These are phyloP conservation scores for Terfezia boudieri DNA, from an alignment of 495 filamentous ascomycete species.

Conservation along the genomic window DNA sequence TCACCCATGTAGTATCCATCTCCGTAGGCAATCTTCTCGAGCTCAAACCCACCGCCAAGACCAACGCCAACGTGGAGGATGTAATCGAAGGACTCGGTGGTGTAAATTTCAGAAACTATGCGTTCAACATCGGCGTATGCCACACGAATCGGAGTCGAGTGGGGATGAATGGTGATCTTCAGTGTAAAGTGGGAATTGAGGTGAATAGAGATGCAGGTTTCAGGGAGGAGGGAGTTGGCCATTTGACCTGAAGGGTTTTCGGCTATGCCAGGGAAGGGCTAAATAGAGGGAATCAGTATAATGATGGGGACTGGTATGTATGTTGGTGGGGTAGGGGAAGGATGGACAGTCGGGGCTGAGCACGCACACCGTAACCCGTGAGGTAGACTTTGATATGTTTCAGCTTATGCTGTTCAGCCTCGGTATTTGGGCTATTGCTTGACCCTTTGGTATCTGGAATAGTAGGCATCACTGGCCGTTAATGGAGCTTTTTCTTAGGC, in stretches of 20 bases:
- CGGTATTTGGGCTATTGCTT: no score
- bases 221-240: slow-evolving; percentile 9
- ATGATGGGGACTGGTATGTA: no score
- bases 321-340: no score
- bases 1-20: slow-evolving; percentile 11
- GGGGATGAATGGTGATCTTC: slow-evolving; percentile 6
- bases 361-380: slow-evolving; percentile 10
- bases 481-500: no score
- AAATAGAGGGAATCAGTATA: no score
- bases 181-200: background rate
- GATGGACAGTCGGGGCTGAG: no score
- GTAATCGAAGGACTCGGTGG: slow-evolving; percentile 7
- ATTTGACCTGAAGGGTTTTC: slow-evolving; percentile 12
- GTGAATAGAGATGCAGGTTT: background rate
- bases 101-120: slow-evolving; percentile 6
- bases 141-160: slow-evolving; percentile 5
- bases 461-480: no score
- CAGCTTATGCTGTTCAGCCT: background rate
- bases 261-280: slow-evolving; percentile 8
- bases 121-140: slow-evolving; percentile 7
- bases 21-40: slow-evolving; percentile 11
- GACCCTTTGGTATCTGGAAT: no score
- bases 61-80: slow-evolving; percentile 14
- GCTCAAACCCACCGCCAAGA: slow-evolving; percentile 4
- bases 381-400: slow-evolving; percentile 9